These are phyloP conservation scores for Suillus clintonianus DNA, from an alignment of 768 basidiomycete genomes.

Conservation along the genomic window DNA sequence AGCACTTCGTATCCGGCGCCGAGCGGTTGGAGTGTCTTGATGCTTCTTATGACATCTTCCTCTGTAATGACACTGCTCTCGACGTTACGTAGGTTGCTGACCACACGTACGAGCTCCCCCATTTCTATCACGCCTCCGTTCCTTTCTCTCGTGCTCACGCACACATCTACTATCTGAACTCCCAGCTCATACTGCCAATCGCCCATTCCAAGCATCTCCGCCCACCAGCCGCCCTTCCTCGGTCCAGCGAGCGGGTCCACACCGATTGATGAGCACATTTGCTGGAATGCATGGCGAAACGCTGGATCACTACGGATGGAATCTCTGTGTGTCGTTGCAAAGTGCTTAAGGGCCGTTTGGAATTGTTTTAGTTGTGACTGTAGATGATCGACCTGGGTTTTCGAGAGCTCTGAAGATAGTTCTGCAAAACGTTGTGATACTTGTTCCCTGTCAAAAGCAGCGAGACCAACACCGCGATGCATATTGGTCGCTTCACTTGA, in stretches of 20 bases:
- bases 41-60: constrained; percentile 81
- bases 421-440: constrained; percentile 77
- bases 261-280: constrained; percentile 93
- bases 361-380: constrained; percentile 83
- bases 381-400: constrained; percentile 75
- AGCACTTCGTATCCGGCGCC: constrained; percentile 91
- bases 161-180: constrained; percentile 92
- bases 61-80: constrained; percentile 73
- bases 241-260: constrained; percentile 93
- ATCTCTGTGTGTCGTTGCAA: constrained; percentile 81
- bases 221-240: constrained; percentile 88
- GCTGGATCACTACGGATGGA: constrained; percentile 82
- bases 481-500: constrained; percentile 33
- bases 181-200: constrained; percentile 98
- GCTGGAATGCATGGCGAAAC: constrained; percentile 90
- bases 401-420: constrained; percentile 78
- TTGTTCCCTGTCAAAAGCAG: constrained; percentile 87
- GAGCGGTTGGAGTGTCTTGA: constrained; percentile 85
- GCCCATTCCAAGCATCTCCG: constrained; percentile 80
- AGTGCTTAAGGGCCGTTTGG: constrained; percentile 74
- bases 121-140: constrained; percentile 95
- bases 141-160: constrained; percentile 81
- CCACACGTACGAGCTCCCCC: constrained; percentile 76
- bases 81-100: constrained; percentile 75
- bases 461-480: constrained; percentile 84